A percentile compares a stretch with the other conserved stretches of the same genome.
These are phyloP conservation scores for Starmerella bacillaris DNA, from an alignment of 805 yeast species.

Conservation along the genomic window DNA sequence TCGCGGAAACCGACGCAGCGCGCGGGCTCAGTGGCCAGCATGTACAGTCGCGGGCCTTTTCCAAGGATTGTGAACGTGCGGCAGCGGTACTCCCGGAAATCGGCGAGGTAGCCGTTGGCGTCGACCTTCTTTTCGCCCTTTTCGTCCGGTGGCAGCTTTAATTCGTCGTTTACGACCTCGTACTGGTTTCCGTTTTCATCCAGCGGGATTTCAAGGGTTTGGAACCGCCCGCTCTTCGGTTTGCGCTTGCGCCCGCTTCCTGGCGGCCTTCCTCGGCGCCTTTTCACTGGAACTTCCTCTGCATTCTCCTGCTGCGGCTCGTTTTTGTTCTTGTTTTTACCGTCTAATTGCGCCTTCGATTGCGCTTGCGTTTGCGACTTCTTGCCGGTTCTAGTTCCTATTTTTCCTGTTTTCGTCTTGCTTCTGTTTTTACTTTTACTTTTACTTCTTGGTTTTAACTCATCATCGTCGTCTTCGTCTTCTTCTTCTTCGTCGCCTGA, in stretches of 20 bases:
- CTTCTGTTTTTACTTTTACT: conserved; percentile 11
- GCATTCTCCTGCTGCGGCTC: conserved; percentile 8
- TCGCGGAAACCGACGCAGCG: conserved; percentile 87
- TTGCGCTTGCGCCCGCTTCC: conserved; percentile 14
- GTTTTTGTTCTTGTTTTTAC: conserved; percentile 9
- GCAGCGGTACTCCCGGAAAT: conserved; percentile 52
- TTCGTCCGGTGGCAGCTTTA: conserved; percentile 54
- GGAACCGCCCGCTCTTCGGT: conserved; percentile 11
- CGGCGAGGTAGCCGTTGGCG: conserved; percentile 45
- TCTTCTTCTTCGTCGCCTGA: conserved; percentile 5
- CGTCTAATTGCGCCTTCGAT: too few relatives aligned
- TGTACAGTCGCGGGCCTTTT: conserved; percentile 55
- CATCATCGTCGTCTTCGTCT: conserved; percentile 10
- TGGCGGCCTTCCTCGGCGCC: conserved; percentile 19
- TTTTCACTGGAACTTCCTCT: conserved; percentile 6
- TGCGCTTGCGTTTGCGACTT: neutral
- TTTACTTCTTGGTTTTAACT: too few relatives aligned
- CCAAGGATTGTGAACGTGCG: conserved; percentile 30
- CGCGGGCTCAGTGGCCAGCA: conserved; percentile 94
- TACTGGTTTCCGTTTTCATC: conserved; percentile 57
- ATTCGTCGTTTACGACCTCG: conserved; percentile 56
- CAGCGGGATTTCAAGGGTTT: conserved; percentile 24
- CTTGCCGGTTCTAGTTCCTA: conserved; percentile 5
- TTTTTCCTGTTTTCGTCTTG: conserved; percentile 4
- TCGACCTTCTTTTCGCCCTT: conserved; percentile 64